Conservation (phyloP, 2,329 filamentous ascomycete genomes). For the Cercospora sojina region DNA sequence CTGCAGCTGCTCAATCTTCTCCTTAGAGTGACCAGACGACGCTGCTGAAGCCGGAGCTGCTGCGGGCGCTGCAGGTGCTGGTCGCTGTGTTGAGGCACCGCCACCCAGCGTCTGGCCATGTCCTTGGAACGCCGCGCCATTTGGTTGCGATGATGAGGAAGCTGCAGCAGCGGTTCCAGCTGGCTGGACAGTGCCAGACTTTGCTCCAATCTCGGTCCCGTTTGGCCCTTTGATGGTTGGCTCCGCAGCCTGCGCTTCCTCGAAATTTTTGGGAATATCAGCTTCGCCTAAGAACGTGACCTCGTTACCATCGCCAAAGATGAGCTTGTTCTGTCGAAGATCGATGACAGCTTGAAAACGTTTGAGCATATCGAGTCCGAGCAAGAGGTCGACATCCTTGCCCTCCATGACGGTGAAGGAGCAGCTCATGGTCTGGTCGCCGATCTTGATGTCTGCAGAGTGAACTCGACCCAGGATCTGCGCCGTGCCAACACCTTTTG, state of each 20-base stretch:
- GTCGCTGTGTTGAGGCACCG: constrained; percentile 23
- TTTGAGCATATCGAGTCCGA: constrained; percentile 96
- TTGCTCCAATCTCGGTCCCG: constrained; percentile 83
- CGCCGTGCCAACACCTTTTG: constrained; percentile 89
- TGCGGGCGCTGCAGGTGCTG: constrained; percentile 18
- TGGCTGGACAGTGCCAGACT: constrained; percentile 71
- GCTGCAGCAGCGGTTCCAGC: constrained; percentile 43
- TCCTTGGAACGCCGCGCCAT: constrained; percentile 33
- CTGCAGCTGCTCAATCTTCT: constrained; percentile 72
- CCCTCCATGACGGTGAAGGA: constrained; percentile 99
- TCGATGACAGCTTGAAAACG: constrained; percentile 93
- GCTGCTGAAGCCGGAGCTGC: constrained; percentile 22
- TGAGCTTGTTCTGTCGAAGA: constrained; percentile 75
- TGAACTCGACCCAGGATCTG: constrained; percentile 94
- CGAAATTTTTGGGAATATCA: constrained; percentile 82
- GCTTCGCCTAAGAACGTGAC: constrained; percentile 88
- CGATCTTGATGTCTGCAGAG: constrained; percentile 91
- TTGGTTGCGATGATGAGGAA: constrained; percentile 26
- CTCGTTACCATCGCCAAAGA: constrained; percentile 72
- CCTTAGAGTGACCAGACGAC: constrained; percentile 51
- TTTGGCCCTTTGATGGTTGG: constrained; percentile 81
- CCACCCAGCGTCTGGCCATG: constrained; percentile 36
- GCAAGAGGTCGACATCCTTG: constrained; percentile 87
- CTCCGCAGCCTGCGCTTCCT: constrained; percentile 72
- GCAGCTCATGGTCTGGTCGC: constrained; percentile 80